Conservation (phyloP, 495 filamentous ascomycete genomes). For the Neurospora pannonica region DNA sequence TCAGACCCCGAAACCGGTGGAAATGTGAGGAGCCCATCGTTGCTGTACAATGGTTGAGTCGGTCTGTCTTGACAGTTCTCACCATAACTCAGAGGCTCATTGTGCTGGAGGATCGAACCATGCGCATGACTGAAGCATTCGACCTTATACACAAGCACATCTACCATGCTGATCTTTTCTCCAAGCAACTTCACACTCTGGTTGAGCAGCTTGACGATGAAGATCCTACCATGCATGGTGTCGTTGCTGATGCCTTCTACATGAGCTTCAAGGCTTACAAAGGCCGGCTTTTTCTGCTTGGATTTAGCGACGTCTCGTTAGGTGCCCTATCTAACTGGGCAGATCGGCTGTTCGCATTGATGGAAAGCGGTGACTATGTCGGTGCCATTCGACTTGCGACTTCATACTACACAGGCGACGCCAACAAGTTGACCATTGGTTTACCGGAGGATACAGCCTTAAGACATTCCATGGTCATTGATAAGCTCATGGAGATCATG, state of each 20-base stretch:
- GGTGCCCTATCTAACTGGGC: constrained; percentile 95
- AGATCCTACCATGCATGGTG: constrained; percentile 83
- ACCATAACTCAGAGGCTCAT: constrained; percentile 90
- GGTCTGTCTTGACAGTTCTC: constrained; percentile 82
- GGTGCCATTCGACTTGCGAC: constrained; percentile 84
- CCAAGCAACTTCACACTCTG: constrained; percentile 67
- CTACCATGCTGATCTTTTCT: constrained; percentile 80
- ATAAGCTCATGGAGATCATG: constrained; percentile 90
- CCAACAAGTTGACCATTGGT: constrained; percentile 86
- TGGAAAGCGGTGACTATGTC: constrained; percentile 92
- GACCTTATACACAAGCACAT: constrained; percentile 88
- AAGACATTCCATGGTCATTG: constrained; percentile 73
- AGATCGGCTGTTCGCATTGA: constrained; percentile 87
- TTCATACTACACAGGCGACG: constrained; percentile 78
- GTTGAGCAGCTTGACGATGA: constrained; percentile 86
- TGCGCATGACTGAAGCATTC: constrained; percentile 87
- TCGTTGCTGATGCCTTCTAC: constrained; percentile 93
- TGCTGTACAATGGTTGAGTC: constrained; percentile 91
- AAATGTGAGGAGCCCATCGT: constrained; percentile 92
- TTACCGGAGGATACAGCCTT: constrained; percentile 73
- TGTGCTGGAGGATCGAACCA: constrained; percentile 79
- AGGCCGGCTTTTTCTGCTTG: constrained; percentile 82
- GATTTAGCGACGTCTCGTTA: constrained; percentile 80
- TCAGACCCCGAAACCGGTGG: constrained; percentile 81
- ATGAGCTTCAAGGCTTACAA: constrained; percentile 97